These are phyloP conservation scores for Aspergillus nanangensis DNA, from an alignment of 495 filamentous ascomycete species.

Conservation along the genomic window DNA sequence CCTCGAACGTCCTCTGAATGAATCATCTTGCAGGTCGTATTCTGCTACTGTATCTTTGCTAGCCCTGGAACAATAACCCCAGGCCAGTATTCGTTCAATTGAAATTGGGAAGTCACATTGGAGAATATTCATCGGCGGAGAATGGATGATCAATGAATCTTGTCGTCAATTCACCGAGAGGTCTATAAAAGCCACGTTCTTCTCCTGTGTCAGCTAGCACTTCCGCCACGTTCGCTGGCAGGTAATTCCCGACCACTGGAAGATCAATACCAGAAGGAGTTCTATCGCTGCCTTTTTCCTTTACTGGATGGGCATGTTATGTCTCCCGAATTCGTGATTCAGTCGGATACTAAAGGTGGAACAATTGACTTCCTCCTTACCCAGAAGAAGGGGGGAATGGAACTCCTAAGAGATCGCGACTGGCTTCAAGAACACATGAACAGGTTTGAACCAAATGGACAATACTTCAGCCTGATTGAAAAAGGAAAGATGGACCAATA, in stretches of 20 bases:
- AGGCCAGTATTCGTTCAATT: too few species aligned
- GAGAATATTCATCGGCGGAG: too few species aligned
- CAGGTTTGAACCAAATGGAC: constrained; percentile 13
- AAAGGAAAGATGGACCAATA: constrained; percentile 16
- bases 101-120: too few species aligned
- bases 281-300: constrained; percentile 18
- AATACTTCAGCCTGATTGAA: constrained; percentile 16
- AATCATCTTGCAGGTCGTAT: too few species aligned
- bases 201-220: constrained; percentile 14
- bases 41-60: too few species aligned
- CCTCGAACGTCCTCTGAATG: too few species aligned
- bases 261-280: constrained; percentile 22
- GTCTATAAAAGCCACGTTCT: too few species aligned
- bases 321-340: constrained; percentile 19
- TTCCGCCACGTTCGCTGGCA: constrained; percentile 10
- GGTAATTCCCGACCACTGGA: constrained; percentile 13
- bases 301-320: constrained; percentile 15
- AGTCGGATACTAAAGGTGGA: constrained; percentile 12
- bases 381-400: constrained; percentile 18
- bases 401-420: constrained; percentile 17
- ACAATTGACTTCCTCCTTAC: constrained; percentile 17
- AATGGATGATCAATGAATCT: too few species aligned
- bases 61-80: too few species aligned
- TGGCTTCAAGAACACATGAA: constrained; percentile 14
- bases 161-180: too few species aligned